Conservation (phyloP, 441 rosid species). For the Eruca vesicaria region DNA sequence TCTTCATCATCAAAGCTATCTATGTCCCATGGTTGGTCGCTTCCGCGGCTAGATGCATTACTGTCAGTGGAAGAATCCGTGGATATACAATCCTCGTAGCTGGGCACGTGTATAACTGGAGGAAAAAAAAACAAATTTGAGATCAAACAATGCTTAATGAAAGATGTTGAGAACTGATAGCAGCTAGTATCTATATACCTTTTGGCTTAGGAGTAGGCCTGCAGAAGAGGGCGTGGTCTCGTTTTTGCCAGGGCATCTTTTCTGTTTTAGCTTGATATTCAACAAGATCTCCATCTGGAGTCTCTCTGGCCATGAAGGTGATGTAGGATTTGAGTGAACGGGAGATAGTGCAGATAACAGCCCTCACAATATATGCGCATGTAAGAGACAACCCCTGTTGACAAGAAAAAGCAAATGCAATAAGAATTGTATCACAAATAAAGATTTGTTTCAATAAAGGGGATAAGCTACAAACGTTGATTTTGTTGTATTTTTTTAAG, state of each 20-base stretch:
- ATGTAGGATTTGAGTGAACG: background rate
- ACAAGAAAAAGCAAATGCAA: background rate
- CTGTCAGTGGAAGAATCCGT: background rate
- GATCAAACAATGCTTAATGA: too few relatives aligned
- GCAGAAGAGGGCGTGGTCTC: background rate
- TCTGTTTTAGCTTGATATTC: background rate
- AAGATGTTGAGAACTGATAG: too few relatives aligned
- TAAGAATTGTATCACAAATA: background rate
- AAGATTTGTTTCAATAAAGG: background rate
- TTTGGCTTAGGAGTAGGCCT: background rate
- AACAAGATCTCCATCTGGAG: background rate
- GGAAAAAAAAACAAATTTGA: too few relatives aligned
- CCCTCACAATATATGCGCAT: background rate
- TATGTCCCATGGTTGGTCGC: background rate
- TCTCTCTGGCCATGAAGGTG: background rate
- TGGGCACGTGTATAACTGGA: background rate
- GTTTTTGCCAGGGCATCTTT: background rate
- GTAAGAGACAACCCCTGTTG: background rate
- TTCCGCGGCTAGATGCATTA: background rate
- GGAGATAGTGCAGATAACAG: background rate
- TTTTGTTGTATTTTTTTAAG: background rate
- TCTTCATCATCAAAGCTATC: background rate
- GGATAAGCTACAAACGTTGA: background rate
- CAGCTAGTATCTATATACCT: background rate
- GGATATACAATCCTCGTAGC: background rate